Base-by-base conservation (phyloP, 1,284 basidiomycete genomes). In the Porodaedalea pini region DNA sequence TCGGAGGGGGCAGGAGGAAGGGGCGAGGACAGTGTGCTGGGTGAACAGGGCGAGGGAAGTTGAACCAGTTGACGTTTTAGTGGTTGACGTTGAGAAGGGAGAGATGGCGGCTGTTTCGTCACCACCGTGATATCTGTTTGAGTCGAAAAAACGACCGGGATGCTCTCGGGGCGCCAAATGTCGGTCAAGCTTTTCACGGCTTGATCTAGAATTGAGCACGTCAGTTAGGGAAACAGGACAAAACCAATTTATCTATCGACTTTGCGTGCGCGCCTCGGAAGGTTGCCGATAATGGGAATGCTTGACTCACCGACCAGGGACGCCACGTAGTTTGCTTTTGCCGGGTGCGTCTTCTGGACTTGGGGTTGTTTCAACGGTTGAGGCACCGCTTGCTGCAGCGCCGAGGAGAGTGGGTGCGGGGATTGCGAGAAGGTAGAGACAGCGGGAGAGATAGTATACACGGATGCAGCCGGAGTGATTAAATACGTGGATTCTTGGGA, bases 111-210 rank as follows among this genome's bases (percentile, higher is more conserved):
- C 63, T 57, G 45, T 62, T 60, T 54, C 53, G 43, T 58, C 47
- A 68, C 58, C 11, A 71, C 66, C 29, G 66, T 62, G 25, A 73
- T 68, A 32, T 68, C 69, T 10, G 69, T 65, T 13, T 78, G 76
- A 1, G 75, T 75, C 53, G 78, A 69, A 68, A 88, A 90, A 25
- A 80, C 76, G 25, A 66, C 53, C 0, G 88, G 88, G 40, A 90
- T 85, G 65, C 86, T 81, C 65, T 88, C 81, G 2, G 82, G 81
- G 48, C 75, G 82, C 88, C 88, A 90, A 69, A 88, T 85, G 63
- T 90, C 85, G 67, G 78, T 82, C 54, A 90, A 69, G 4, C 80
- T 83, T 66, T 84, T 85, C 59, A 90, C 81, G 43, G 88, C 82
- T 81, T 88, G 84, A 75, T 90, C 87, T 90, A 69, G 45, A 61